Conservation (phyloP, 257 asterid species). For the Nicotiana tabacum region DNA sequence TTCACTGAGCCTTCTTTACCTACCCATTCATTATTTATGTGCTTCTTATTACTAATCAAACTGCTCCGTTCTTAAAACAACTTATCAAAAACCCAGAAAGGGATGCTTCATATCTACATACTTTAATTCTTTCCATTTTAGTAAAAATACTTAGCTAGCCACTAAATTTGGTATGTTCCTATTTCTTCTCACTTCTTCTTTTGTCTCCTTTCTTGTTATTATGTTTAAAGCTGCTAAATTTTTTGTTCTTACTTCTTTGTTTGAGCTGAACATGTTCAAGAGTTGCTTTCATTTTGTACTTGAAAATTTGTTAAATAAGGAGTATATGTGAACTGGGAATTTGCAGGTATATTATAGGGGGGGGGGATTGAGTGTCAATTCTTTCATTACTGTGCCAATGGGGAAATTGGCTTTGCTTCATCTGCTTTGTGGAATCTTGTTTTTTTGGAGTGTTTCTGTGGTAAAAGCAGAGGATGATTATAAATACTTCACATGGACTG, state of each 20-base stretch:
- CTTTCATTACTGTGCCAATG: neutral
- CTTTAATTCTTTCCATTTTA: neutral
- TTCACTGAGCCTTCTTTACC: neutral
- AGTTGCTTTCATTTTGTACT: neutral
- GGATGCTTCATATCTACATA: neutral
- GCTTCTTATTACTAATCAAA: neutral
- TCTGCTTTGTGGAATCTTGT: constrained; percentile 24
- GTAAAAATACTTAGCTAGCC: constrained; percentile 3
- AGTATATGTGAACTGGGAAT: neutral
- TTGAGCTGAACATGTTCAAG: neutral
- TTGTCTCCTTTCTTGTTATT: neutral
- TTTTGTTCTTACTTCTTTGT: neutral
- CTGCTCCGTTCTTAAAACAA: neutral
- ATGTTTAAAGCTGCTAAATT: neutral
- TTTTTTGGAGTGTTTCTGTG: constrained; percentile 26
- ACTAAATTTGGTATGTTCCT: neutral
- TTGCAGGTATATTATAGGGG: neutral
- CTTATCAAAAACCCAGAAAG: neutral
- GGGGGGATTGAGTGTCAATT: neutral
- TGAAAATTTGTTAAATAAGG: neutral
- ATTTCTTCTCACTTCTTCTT: neutral
- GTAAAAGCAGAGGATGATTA: constrained; percentile 73
- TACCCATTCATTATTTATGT: neutral
- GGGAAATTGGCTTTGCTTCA: constrained; percentile 2
- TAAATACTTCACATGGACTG: constrained; percentile 69